Evolutionary conservation across 805 yeast genomes (phyloP), one percentile per base, ranked within the genome.

Genomic region (Metschnikowia lachancei): DNA sequence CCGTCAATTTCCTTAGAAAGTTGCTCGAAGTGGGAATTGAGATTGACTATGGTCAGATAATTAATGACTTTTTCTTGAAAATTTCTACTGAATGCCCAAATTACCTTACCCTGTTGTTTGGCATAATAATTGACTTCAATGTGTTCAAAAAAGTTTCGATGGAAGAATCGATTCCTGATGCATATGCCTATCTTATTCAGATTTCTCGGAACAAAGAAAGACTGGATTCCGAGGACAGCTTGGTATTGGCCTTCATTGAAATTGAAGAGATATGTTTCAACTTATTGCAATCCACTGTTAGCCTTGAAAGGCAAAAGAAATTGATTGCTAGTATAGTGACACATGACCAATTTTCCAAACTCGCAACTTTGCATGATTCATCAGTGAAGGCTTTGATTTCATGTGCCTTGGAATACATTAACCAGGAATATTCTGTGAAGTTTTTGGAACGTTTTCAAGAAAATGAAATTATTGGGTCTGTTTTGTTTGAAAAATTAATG

Each of bases 21-120:
- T 28, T 55, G 18, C 37, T 55, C 8, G 35, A 52, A 7, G n/a
- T n/a, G 12, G 38, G 36, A 8, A 20, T 34, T 2, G 37, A 44
- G 1, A 14, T 41, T 9, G 45, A 53, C 17, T 36, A 31, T 22
- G 30, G 22, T 6, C 49, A 36, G 18, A 18, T 55, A n/a, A 29
- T 75, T 33, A 66, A 70, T 46, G 67, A 66, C 32, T 52, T 62
- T 22, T 72, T 56, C 47, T 39, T 57, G n/a, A 72, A 69, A 33
- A 41, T 72, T 4, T 45, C 51, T 14, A 46, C 39, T 51, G 62
- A 57, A 7, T 50, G 50, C 16, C 56, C 58, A 17, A 14, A 39
- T 5, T 28, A 41, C 10, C 50, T 47, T 14, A 17, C 41, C 11
- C 22, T 16, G 11, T 39, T 50, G 7, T 39, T 52, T 14, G 14